Conservation (phyloP, 306 rosid species). For the Ammopiptanthus mongolicus region DNA sequence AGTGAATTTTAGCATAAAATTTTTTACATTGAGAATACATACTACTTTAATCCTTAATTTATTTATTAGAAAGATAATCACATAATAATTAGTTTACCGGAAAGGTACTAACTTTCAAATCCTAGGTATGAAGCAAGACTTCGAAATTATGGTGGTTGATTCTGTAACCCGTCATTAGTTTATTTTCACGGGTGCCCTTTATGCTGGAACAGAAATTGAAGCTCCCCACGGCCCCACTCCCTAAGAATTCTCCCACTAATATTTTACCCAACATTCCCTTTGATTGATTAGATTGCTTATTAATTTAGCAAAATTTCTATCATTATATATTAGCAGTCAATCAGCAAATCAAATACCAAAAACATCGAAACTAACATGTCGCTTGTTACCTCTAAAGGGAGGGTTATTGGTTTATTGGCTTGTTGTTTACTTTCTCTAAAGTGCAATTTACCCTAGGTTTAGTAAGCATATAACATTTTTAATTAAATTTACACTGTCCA, state of each 20-base stretch:
- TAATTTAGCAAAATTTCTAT: background rate
- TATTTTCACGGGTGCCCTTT: background rate
- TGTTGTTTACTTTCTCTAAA: background rate
- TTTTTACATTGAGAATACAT: too few relatives aligned
- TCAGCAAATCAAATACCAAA: background rate
- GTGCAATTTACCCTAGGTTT: background rate
- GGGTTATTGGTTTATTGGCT: background rate
- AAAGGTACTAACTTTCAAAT: background rate
- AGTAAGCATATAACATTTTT: background rate
- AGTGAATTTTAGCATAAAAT: too few relatives aligned
- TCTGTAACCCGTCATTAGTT: background rate
- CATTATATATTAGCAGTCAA: conserved; percentile 1
- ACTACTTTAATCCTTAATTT: too few relatives aligned
- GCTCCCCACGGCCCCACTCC: background rate
- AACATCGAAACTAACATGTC: background rate
- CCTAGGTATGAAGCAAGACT: conserved; percentile 1
- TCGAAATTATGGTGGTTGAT: background rate
- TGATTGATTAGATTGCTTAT: background rate
- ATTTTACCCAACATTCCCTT: conserved; percentile 15
- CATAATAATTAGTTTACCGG: background rate
- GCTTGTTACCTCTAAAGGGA: background rate
- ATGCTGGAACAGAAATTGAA: conserved; percentile 7
- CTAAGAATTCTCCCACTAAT: background rate
- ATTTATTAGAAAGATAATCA: background rate
- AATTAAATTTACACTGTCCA: background rate